These are phyloP conservation scores for Novymonas esmeraldas DNA, from an alignment of 208 protist species.

Conservation along the genomic window DNA sequence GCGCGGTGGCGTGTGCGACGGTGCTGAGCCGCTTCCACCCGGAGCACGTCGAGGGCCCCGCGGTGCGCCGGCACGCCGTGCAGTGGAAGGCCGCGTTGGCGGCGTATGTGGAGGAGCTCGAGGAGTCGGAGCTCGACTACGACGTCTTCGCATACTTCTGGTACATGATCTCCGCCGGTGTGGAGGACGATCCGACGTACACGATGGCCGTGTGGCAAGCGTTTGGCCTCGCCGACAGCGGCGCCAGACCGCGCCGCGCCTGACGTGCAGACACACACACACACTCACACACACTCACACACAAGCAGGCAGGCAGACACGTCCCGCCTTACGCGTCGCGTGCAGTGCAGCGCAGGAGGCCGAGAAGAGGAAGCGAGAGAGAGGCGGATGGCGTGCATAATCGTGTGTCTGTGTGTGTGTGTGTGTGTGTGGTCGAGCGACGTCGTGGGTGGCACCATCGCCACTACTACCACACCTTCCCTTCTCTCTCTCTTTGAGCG, in stretches of 20 bases:
- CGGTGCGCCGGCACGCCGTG: constrained; percentile 34
- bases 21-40: constrained; percentile 48
- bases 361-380: too few species aligned
- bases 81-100: constrained; percentile 46
- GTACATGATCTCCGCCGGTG: constrained; percentile 69
- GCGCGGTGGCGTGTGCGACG: constrained; percentile 13
- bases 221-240: constrained; percentile 64
- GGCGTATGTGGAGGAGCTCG: constrained; percentile 47
- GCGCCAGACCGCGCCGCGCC: background rate
- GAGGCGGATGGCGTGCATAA: too few species aligned
- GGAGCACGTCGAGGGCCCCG: constrained; percentile 44
- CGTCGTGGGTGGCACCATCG: too few species aligned
- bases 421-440: too few species aligned
- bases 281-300: background rate
- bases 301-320: background rate
- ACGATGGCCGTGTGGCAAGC: constrained; percentile 84
- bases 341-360: too few species aligned
- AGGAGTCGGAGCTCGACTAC: constrained; percentile 41
- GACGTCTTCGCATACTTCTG: constrained; percentile 80
- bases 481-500: too few species aligned
- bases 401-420: too few species aligned
- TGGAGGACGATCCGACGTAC: constrained; percentile 80
- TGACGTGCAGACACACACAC: background rate
- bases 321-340: background rate
- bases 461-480: too few species aligned